Percentiles rank a stretch among this genome's conserved stretches.
Evolutionary conservation across 192 early-diverging fungal species (phyloP).

Genomic region (Coemansia sp.): DNA sequence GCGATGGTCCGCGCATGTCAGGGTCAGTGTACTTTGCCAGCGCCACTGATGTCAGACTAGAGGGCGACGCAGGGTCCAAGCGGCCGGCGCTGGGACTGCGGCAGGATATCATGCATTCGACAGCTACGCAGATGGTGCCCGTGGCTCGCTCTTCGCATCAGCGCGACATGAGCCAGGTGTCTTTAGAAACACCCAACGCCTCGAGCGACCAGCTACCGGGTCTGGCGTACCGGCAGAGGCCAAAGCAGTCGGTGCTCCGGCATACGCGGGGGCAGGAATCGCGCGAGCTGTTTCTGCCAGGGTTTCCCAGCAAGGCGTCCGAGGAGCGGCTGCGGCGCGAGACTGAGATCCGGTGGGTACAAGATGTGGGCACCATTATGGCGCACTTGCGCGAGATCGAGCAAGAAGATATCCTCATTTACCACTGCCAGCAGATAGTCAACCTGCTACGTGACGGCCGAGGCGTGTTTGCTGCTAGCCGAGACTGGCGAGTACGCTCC

Average conservation of each 20-base stretch:
- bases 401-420: constrained; percentile 41
- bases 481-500: constrained; percentile 53
- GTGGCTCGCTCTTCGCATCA: constrained; percentile 13
- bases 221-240: constrained; percentile 18
- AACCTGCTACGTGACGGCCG: constrained; percentile 50
- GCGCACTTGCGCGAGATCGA: constrained; percentile 30
- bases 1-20: constrained; percentile 19
- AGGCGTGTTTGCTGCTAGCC: constrained; percentile 51
- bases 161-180: constrained; percentile 26
- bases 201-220: constrained; percentile 35
- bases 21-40: constrained; percentile 38
- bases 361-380: constrained; percentile 47
- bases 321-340: constrained; percentile 57
- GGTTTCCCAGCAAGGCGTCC: constrained; percentile 45
- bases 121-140: constrained; percentile 17
- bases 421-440: constrained; percentile 48
- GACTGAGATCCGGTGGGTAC: constrained; percentile 55
- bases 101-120: constrained; percentile 18
- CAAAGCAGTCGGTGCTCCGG: constrained; percentile 11
- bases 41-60: constrained; percentile 38
- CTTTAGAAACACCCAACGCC: constrained; percentile 23
- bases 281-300: constrained; percentile 30
- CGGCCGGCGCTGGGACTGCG: constrained; percentile 50
- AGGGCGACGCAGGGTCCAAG: constrained; percentile 30
- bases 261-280: constrained; percentile 20